Evolutionary conservation across 768 basidiomycete genomes (phyloP).

Genomic region (Psilocybe azurescens): DNA sequence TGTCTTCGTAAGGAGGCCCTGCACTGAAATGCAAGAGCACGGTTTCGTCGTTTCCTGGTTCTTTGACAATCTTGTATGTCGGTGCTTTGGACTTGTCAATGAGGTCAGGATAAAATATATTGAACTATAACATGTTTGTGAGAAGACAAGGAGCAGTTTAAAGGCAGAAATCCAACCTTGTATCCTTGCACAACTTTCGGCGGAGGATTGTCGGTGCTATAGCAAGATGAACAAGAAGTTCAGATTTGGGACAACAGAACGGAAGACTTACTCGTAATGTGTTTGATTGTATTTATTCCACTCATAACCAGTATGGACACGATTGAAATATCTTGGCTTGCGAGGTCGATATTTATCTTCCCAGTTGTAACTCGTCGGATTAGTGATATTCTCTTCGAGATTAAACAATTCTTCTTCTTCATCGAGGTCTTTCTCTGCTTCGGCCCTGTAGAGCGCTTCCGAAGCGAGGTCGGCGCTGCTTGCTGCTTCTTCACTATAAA

Average conservation of each 20-base stretch:
- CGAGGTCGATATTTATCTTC: constrained; percentile 98
- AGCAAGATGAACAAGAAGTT: constrained; percentile 5
- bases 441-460: constrained; percentile 89
- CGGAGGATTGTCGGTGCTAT: constrained; percentile 95
- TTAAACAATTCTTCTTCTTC: constrained; percentile 97
- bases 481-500: constrained; percentile 57
- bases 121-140: constrained; percentile 59
- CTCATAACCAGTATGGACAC: constrained; percentile 98
- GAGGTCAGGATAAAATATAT: constrained; percentile 98
- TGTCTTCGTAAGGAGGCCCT: constrained; percentile 98
- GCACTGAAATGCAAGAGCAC: constrained; percentile 93
- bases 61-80: constrained; percentile 94
- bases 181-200: constrained; percentile 99
- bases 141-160: constrained; percentile 8
- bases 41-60: constrained; percentile 94
- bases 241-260: not conserved
- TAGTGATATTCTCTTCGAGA: constrained; percentile 84
- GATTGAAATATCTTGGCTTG: constrained; percentile 98
- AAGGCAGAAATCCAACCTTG: constrained; percentile 59
- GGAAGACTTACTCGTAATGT: constrained; percentile 89
- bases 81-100: constrained; percentile 98
- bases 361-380: constrained; percentile 93
- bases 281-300: constrained; percentile 99
- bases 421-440: constrained; percentile 91
- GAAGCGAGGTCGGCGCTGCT: constrained; percentile 81